phyloP scores from a whole-genome alignment of 2,329 filamentous ascomycete genomes.

The Hypoxylon sp. region DNA sequence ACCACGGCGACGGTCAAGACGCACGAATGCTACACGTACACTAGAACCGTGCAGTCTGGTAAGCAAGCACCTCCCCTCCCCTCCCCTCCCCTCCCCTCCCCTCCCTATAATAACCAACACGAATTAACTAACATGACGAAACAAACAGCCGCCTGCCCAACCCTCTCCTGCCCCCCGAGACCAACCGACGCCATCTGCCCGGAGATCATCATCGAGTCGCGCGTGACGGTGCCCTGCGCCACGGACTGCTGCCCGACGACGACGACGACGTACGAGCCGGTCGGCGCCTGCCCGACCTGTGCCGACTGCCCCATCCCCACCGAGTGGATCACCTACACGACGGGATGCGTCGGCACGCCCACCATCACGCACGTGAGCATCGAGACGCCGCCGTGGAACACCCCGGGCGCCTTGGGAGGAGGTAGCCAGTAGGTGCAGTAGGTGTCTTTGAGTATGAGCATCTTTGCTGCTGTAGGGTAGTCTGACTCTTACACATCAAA shows the following conservation, averaged over 20 bases:
- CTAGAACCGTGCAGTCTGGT: conserved; percentile 33
- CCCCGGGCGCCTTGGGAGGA: not conserved
- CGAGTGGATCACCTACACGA: conserved; percentile 43
- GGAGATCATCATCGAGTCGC: conserved; percentile 45
- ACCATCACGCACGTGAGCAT: conserved; percentile 34
- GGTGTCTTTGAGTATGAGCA: too few relatives aligned
- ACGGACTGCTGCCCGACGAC: conserved; percentile 52
- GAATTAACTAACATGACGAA: conserved; percentile 25
- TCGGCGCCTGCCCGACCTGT: conserved; percentile 40
- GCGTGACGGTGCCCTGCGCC: conserved; percentile 48
- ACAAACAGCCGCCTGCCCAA: conserved; percentile 42
- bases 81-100: too few relatives aligned
- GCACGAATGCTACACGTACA: conserved; percentile 41
- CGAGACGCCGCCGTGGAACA: conserved; percentile 35
- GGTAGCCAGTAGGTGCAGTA: too few relatives aligned
- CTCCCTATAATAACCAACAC: too few relatives aligned
- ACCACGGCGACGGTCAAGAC: conserved; percentile 34
- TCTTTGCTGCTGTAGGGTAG: too few relatives aligned
- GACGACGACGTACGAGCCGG: conserved; percentile 38
- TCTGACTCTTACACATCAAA: too few relatives aligned
- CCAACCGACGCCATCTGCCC: conserved; percentile 44
- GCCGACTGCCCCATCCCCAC: conserved; percentile 41
- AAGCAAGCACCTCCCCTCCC: too few relatives aligned
- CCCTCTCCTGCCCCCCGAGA: conserved; percentile 32
- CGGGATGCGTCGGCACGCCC: conserved; percentile 38